phyloP scores from a whole-genome alignment of 257 asterid species.

The Nyctanthes arbortristis region DNA sequence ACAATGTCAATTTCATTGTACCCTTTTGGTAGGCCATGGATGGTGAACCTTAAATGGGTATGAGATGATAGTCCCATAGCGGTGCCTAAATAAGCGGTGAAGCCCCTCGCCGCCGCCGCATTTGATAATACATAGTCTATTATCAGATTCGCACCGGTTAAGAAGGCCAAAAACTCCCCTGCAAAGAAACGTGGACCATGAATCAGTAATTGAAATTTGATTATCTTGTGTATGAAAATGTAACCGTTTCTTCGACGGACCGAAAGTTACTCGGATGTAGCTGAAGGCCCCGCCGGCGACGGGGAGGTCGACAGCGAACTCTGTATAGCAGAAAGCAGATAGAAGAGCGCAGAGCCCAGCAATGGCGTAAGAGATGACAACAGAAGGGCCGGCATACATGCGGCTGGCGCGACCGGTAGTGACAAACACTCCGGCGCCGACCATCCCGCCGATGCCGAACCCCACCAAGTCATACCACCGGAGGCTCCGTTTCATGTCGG shows the following conservation, averaged over 20 bases:
- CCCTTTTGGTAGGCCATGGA: constrained; percentile 58
- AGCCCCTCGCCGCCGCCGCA: constrained; percentile 95
- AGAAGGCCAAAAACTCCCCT: constrained; percentile 80
- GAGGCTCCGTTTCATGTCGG: constrained; percentile 65
- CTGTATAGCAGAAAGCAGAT: constrained; percentile 96
- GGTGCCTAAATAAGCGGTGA: constrained; percentile 76
- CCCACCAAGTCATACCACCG: constrained; percentile 84
- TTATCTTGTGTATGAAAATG: no score
- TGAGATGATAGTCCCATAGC: constrained; percentile 65
- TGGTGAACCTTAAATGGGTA: constrained; percentile 48
- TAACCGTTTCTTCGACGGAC: constrained; percentile 34
- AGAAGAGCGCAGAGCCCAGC: constrained; percentile 95
- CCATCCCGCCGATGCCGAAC: constrained; percentile 93
- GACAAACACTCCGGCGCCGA: constrained; percentile 96
- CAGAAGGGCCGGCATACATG: constrained; percentile 80
- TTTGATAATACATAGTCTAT: constrained; percentile 87
- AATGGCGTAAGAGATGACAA: constrained; percentile 85
- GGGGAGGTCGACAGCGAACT: constrained; percentile 96
- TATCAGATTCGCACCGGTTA: constrained; percentile 83
- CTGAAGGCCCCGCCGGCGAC: constrained; percentile 99
- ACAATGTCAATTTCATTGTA: constrained; percentile 73
- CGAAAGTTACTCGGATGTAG: constrained; percentile 88
- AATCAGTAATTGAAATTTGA: not conserved
- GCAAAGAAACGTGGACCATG: constrained; percentile 16
- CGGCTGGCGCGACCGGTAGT: constrained; percentile 76